Base-by-base conservation (phyloP, 108 stramenopile species). In the Skeletonema tropicum region DNA sequence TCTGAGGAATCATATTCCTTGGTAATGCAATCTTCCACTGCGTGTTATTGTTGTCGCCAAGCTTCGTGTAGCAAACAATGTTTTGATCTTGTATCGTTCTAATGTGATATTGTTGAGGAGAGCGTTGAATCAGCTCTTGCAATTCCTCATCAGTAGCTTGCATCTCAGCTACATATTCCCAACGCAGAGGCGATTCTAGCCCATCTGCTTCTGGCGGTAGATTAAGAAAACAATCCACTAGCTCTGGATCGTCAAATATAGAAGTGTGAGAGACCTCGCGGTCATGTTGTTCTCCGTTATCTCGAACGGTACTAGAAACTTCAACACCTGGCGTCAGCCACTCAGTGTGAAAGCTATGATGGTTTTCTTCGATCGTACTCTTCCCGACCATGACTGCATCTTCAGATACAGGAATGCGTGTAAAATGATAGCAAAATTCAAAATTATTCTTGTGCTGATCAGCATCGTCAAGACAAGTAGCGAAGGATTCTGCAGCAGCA, bases 121-220 rank as follows among this genome's bases (percentile, higher is more conserved):
- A 32, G n/a, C 33, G 17, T 52, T 21, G 12, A 6, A 13, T 21
- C 7, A 57, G 36, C 8, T 48, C 63, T 30, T 64, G 57, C 31
- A 85, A 32, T 23, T 64, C 66, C 8, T 39, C 12, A 58, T 85
- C 84, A 30, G 32, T 14, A 2, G 59, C 59, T 60, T 60, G 59
- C 26, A 23, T 8, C 15, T 60, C 19, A 32, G 48, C 48, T 19
- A 49, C 48, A 17, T 49, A 17, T 49, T 49, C 48, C 48, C 46
- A 46, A 14, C 14, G 46, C 13, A 46, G 13, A 10, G 46, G 46
- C 46, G 46, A 46, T 2, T 46, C 46, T 4, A 46, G 46, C 46
- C 46, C 46, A 46, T 46, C 14, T 46, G 13, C 26, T 29, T 29
- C 26, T 29, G 26, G 26, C 26, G 26, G 26, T 29, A 29, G 26